Conservation (phyloP, 352 stramenopile genomes). For the Albugo candida region DNA sequence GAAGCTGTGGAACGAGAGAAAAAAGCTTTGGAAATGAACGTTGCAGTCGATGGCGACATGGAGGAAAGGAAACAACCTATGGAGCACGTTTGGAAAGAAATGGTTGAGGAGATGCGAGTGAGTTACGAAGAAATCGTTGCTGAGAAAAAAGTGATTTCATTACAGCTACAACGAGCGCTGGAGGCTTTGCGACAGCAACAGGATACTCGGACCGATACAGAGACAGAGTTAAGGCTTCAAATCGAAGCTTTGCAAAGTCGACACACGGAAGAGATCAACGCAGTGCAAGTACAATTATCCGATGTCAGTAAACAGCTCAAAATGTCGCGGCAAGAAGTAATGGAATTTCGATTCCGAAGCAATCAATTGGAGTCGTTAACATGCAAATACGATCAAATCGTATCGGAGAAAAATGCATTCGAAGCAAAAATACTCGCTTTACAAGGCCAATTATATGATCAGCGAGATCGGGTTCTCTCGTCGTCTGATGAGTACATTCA, state of each 20-base stretch:
- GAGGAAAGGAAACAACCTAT: too few species aligned
- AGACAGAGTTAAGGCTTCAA: too few species aligned
- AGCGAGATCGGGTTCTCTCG: constrained; percentile 34
- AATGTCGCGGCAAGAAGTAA: constrained; percentile 53
- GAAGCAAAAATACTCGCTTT: constrained; percentile 63
- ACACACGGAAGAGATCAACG: neutral
- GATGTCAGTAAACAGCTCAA: constrained; percentile 63
- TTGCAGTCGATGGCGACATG: constrained; percentile 17
- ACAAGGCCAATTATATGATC: constrained; percentile 57
- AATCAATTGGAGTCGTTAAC: constrained; percentile 56
- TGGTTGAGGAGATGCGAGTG: too few species aligned
- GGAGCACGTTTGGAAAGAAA: too few species aligned
- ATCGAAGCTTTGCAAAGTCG: too few species aligned
- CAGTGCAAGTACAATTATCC: constrained; percentile 9
- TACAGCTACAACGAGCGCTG: too few species aligned
- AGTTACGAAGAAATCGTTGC: too few species aligned
- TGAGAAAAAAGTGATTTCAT: too few species aligned
- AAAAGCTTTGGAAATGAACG: constrained; percentile 49
- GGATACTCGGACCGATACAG: too few species aligned
- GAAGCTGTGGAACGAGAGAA: constrained; percentile 65
- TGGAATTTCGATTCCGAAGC: constrained; percentile 66
- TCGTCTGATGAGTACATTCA: too few species aligned
- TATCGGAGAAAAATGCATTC: constrained; percentile 61
- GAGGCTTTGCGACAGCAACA: too few species aligned
- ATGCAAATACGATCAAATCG: constrained; percentile 39